Conservation (phyloP, 1,284 basidiomycete genomes). For the Heterobasidion occidentale region DNA sequence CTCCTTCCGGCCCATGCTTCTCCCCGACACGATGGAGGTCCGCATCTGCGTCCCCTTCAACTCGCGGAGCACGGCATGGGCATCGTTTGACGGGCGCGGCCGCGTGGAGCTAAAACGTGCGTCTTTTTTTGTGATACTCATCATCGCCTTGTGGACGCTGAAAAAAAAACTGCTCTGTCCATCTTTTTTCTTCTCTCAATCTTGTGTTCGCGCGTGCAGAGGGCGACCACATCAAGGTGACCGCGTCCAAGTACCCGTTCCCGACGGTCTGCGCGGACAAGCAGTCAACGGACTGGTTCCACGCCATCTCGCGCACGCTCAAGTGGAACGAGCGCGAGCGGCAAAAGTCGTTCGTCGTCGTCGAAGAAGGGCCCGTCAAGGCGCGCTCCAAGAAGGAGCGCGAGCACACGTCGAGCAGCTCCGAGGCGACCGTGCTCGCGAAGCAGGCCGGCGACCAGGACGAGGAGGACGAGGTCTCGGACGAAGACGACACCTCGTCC, state of each 20-base stretch:
- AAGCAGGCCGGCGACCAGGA: slow-evolving; percentile 36
- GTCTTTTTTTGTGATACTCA: slow-evolving; percentile 22
- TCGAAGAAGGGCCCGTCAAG: slow-evolving; percentile 72
- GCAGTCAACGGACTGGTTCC: slow-evolving; percentile 98
- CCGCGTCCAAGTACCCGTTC: slow-evolving; percentile 96
- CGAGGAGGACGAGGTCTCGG: slow-evolving; percentile 43
- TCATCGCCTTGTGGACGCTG: background rate
- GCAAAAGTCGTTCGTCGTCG: slow-evolving; percentile 97
- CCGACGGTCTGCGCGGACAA: slow-evolving; percentile 98
- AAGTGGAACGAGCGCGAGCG: slow-evolving; percentile 98
- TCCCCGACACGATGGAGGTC: slow-evolving; percentile 98
- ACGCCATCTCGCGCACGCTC: slow-evolving; percentile 89
- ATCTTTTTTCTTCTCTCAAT: background rate
- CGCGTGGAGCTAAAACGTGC: slow-evolving; percentile 91
- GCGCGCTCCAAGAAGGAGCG: slow-evolving; percentile 16
- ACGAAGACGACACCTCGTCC: slow-evolving; percentile 16
- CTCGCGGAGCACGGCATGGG: slow-evolving; percentile 97
- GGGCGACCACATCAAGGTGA: slow-evolving; percentile 99
- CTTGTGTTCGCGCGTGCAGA: slow-evolving; percentile 39
- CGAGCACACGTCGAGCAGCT: background rate
- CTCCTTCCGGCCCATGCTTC: slow-evolving; percentile 96
- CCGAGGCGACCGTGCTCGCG: background rate
- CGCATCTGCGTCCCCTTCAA: slow-evolving; percentile 98
- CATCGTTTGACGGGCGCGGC: slow-evolving; percentile 95
- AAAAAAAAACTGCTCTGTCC: background rate